These are phyloP conservation scores for Neobulgaria alba DNA, from an alignment of 2,329 filamentous ascomycete genomes.

Conservation along the genomic window DNA sequence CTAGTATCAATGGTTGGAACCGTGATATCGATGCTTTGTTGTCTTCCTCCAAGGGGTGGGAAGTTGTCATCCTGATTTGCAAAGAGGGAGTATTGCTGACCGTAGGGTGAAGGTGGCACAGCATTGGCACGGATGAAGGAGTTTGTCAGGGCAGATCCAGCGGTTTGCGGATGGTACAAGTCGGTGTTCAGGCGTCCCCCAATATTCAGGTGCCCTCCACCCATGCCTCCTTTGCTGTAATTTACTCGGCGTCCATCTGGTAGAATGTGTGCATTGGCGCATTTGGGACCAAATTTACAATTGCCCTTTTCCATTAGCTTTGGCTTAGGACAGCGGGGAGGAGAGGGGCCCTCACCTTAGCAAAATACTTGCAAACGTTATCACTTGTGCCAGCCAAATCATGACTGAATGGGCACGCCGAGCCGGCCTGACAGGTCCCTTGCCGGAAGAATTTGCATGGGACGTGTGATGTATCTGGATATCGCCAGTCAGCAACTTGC, in stretches of 20 bases:
- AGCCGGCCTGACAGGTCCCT: conserved; percentile 90
- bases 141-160: conserved; percentile 68
- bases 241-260: conserved; percentile 91
- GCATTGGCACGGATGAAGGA: conserved; percentile 58
- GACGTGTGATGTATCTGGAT: conserved; percentile 96
- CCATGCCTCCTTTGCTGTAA: conserved; percentile 51
- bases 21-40: conserved; percentile 43
- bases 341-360: conserved; percentile 59
- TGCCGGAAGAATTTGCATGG: conserved; percentile 99
- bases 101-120: conserved; percentile 29
- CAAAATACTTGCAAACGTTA: conserved; percentile 96
- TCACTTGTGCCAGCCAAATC: conserved; percentile 78
- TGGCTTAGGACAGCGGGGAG: background rate
- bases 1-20: conserved; percentile 47
- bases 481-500: conserved; percentile 13
- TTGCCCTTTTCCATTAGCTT: conserved; percentile 59
- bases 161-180: conserved; percentile 54
- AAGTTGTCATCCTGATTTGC: conserved; percentile 47
- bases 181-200: conserved; percentile 61
- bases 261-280: conserved; percentile 90
- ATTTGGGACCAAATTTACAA: conserved; percentile 98
- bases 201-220: conserved; percentile 48
- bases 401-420: conserved; percentile 93
- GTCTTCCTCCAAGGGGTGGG: conserved; percentile 28
- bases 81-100: conserved; percentile 34